phyloP scores from a whole-genome alignment of 257 asterid species.

The Solanum verrucosum region DNA sequence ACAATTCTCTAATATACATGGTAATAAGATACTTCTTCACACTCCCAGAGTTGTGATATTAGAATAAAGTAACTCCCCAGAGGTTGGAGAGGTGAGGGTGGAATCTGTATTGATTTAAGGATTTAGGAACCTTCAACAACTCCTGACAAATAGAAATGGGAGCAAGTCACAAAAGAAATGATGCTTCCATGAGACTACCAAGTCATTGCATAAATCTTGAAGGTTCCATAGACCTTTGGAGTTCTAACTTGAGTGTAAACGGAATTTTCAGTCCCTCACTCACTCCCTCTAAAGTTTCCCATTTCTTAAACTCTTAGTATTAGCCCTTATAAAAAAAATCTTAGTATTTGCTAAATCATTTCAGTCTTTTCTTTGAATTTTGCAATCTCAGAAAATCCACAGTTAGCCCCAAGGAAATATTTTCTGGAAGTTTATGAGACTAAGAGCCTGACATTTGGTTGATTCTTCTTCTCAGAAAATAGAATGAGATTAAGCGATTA shows the following conservation, averaged over 20 bases:
- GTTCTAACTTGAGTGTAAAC: background rate
- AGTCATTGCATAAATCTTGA: background rate
- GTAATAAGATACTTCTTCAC: background rate
- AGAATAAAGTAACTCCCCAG: background rate
- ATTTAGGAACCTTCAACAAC: background rate
- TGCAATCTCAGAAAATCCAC: background rate
- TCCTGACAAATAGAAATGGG: background rate
- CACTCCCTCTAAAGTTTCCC: background rate
- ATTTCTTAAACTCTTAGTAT: background rate
- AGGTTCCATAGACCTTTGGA: background rate
- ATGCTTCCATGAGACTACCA: background rate
- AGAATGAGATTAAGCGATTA: background rate
- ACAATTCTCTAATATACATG: background rate
- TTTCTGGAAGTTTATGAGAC: background rate
- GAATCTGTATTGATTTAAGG: background rate
- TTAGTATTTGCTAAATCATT: background rate
- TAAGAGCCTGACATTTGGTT: background rate
- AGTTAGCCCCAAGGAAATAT: background rate
- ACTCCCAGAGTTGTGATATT: background rate
- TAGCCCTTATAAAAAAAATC: background rate
- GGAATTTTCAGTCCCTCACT: background rate
- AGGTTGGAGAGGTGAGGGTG: background rate
- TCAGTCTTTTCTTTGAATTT: background rate
- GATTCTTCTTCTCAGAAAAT: background rate
- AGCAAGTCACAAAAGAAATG: background rate